Evolutionary conservation across 352 stramenopile species (phyloP), one percentile per base, ranked within the genome.

Genomic region (Plasmopara viticola): DNA sequence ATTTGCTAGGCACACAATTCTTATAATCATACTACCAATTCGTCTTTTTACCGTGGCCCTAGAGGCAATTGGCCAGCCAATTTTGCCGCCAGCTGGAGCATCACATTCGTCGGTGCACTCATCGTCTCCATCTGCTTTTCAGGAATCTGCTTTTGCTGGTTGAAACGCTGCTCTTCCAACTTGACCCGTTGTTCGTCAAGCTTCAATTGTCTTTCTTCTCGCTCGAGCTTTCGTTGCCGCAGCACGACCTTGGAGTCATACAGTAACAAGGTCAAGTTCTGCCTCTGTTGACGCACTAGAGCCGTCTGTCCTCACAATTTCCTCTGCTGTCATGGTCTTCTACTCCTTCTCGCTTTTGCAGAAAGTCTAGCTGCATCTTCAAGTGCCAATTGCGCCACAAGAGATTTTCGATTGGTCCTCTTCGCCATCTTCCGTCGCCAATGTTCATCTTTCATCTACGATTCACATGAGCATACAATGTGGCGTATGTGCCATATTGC

Each of bases 81-180:
- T 12, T 67, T 67, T 15, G 62, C 59, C 2, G 48, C 59, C 33
- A 67, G 17, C 44, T 60, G 62, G 15, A 63, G 59, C 49, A 67
- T 29, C 10, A 67, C 44, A n/a, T 53, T 53, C 14, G 59, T 67
- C 44, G 63, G 59, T 9, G 59, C 54, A 2, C 53, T 49, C 48
- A 67, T 62, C 59, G 63, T 67, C 48, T 67, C 48, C 40, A 67
- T 8, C 29, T 67, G 59, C 34, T 62, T 62, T 28, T 67, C 59
- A 0, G 59, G n/a, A 0, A 50, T 58, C 14, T 59, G 47, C 10
- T 53, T 41, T 31, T 67, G 59, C 44, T 67, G 59, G 25, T 67
- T 44, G 5, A 67, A 67, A 2, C 48, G 45, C 33, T 67, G 54
- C 29, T 67, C 59, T n/a, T 67, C 59, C 20, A 35, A 35, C 31